phyloP scores from a whole-genome alignment of 1,139 yeast species.

The Taphrina communis region DNA sequence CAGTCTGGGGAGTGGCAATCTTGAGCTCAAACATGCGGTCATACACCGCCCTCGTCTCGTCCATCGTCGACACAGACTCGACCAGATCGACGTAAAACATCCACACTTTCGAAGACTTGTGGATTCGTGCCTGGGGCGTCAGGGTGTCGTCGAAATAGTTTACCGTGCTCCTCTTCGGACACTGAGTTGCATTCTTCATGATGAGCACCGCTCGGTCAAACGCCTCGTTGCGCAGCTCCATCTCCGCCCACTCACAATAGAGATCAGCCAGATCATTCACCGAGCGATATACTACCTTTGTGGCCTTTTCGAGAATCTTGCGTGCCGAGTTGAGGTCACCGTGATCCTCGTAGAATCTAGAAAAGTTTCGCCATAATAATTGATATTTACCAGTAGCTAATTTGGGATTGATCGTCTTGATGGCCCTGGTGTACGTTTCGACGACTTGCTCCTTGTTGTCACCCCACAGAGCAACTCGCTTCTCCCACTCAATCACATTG shows the following conservation, averaged over 20 bases:
- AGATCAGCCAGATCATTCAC: slow-evolving; percentile 70
- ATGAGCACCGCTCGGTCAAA: slow-evolving; percentile 62
- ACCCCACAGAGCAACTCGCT: slow-evolving; percentile 59
- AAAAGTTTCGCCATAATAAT: slow-evolving; percentile 73
- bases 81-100: slow-evolving; percentile 72
- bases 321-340: slow-evolving; percentile 67
- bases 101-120: slow-evolving; percentile 72
- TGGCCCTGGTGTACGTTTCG: slow-evolving; percentile 68
- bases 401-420: slow-evolving; percentile 69
- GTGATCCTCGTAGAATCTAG: slow-evolving; percentile 64
- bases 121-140: slow-evolving; percentile 65
- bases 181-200: slow-evolving; percentile 60
- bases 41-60: slow-evolving; percentile 59
- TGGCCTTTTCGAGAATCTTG: slow-evolving; percentile 67
- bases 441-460: slow-evolving; percentile 56
- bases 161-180: slow-evolving; percentile 53
- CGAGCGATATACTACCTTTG: slow-evolving; percentile 70
- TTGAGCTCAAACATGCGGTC: slow-evolving; percentile 66
- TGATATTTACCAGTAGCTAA: slow-evolving; percentile 55
- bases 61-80: slow-evolving; percentile 64
- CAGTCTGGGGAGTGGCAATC: slow-evolving; percentile 70
- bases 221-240: slow-evolving; percentile 59
- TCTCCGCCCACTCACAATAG: slow-evolving; percentile 76
- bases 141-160: slow-evolving; percentile 56
- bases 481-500: slow-evolving; percentile 71